Evolutionary conservation across 2,329 filamentous ascomycete species (phyloP), one percentile per base, ranked within the genome.

Genomic region (Nemania abortiva): DNA sequence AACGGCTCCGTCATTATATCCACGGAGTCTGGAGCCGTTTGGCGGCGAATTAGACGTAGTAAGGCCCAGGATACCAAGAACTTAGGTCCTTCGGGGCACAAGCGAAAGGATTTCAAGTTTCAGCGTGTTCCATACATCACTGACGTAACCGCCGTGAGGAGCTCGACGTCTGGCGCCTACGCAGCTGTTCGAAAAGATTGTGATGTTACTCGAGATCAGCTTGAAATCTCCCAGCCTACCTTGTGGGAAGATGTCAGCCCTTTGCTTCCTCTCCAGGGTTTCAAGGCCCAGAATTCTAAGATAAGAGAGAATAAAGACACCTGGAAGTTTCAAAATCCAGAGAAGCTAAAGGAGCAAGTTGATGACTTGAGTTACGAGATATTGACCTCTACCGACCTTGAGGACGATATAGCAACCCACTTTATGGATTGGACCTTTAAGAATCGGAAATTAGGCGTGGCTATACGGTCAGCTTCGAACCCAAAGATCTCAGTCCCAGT

Each of bases 1-100:
- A 92, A 98, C 79, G 96, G 95, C 2, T 97, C 95, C 0, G 93
- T 99, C 72, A 97, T 99, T 64, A 90, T 99, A 70, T 95, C 94
- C 72, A 99, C 96, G 0, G 88, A 94, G 68, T 95, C 94, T 50
- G 96, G 96, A 2, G 95, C 93, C 56, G 95, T 98, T 0, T 99
- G 95, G 95, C 91, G 91, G 73, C 91, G 95, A 67, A 90, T 96
- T 60, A 94, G 93, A 76, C 89, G 96, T 69, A 86, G 88, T 29
- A 97, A 95, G 72, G 90, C 92, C 58, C 97, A 97, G 75, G 90
- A 91, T 72, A 85, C 88, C 0, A 84, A 76, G 62, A 74, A 74
- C 39, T 69, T 70, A 18, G 67, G 72, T 11, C 42, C 62, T 60
- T 80, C 82, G 1, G 89, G 90, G 24, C 84, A 86, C 39, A 92